These are phyloP conservation scores for Exophiala dermatitidis DNA, from an alignment of 2,329 filamentous ascomycete genomes.

Conservation along the genomic window DNA sequence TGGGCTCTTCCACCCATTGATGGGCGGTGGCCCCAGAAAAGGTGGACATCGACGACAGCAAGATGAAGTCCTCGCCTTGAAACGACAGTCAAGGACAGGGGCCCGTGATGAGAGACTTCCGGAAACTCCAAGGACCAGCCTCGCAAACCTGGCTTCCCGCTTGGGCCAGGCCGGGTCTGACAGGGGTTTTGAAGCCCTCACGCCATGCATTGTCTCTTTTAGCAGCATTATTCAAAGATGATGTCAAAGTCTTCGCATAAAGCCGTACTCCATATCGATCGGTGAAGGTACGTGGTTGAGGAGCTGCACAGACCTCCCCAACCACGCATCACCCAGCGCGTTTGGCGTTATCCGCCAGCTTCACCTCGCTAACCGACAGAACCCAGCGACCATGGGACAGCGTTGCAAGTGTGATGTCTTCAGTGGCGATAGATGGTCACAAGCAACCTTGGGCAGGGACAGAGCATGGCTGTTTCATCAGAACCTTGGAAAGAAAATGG, in stretches of 20 bases:
- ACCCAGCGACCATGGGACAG: background rate
- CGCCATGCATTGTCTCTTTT: background rate
- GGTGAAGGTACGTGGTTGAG: background rate
- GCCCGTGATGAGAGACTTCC: background rate
- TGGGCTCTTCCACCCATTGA: background rate
- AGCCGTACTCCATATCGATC: background rate
- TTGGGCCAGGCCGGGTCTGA: background rate
- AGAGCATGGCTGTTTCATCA: background rate
- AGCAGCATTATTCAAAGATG: background rate
- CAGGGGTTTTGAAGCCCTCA: background rate
- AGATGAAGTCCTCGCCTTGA: too few species aligned
- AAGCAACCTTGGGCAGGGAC: background rate
- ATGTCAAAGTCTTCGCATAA: too few species aligned
- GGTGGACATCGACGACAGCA: too few species aligned
- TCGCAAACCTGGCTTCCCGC: background rate
- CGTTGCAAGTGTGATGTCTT: background rate
- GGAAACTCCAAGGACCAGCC: background rate
- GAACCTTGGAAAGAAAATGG: background rate
- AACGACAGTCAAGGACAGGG: background rate
- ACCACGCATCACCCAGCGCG: background rate
- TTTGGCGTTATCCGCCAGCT: background rate
- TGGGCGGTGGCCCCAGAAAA: background rate
- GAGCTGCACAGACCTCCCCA: slow-evolving; percentile 2
- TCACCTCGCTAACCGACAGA: background rate
- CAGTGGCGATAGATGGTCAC: background rate